Evolutionary conservation across 2,329 filamentous ascomycete genomes (phyloP), one percentile per base, ranked within the genome.

Genomic region (Trichoderma brevicompactum): DNA sequence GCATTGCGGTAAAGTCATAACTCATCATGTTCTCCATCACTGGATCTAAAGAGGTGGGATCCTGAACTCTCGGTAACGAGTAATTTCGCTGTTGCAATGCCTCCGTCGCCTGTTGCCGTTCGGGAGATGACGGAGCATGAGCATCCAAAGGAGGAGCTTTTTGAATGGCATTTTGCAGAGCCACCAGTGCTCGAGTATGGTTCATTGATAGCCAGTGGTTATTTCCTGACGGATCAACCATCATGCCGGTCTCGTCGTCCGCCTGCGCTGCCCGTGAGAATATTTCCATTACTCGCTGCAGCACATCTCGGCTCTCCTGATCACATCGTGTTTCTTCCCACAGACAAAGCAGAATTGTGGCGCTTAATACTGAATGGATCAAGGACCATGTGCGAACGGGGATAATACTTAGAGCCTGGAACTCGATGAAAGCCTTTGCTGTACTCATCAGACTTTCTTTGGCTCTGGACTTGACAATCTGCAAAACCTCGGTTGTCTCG

Each of bases 361-460:
- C 53, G 13, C 63, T 43, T 9, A 65, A 17, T 12, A 59, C 63
- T 3, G 53, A 28, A 19, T 65, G 63, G 7, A 60, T 65, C 19
- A 65, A n/a, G 15, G 63, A 60, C 63, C 63, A 65, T 15, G 63
- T 65, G 4, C 63, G 63, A 7, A 65, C 60, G 28, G 63, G 63
- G n/a, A 65, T 59, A 7, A 60, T 59, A 13, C 63, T 65, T 7
- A 65, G 19, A 1, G 41, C 46, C n/a, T 65, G 63, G 17, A 65
- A 59, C 12, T 65, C 63, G 7, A 65, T 50, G 36, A 65, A 65
- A 1, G 63, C 55, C 38, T 43, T 48, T 34, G 54, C 53, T 10
- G 54, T 60, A 7, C n/a, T 44, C 53, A 65, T 65, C 34, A 65
- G 34, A 12, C 63, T 65, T 12, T 65, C 53, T 28, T 50, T 65